Base-by-base conservation (phyloP, 805 yeast species). In the Candida hispaniensis region DNA sequence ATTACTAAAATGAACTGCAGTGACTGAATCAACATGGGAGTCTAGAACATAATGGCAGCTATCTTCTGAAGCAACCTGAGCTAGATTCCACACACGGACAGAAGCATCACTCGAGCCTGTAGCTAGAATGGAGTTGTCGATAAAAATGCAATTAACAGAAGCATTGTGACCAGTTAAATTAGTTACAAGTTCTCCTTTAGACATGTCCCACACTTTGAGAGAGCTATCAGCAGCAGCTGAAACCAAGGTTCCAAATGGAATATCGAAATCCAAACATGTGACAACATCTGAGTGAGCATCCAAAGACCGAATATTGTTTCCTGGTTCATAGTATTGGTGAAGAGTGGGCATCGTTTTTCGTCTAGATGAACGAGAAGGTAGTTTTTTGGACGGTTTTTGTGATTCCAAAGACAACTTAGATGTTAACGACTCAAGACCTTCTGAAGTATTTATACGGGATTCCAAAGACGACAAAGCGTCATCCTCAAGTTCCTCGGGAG, bases 191-290 rank as follows among this genome's bases (percentile, higher is more conserved):
- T 60, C 61, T 7, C 71, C 67, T 17, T 69, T 62, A 22, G 76
- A 68, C 46, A 79, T 55, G 59, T 85, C 93, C 94, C 94, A 85
- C 4, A 85, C 79, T 44, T 77, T 67, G 3, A 83, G 77, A 0
- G 79, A 71, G 50, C 76, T 80, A 51, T 83, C 94, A 46, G 73
- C 58, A 8, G 83, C 71, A 0, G 94, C 82, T 10, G 86, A 69
- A 2, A 83, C 86, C 54, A 82, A 47, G 1, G 73, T 73, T 2
- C 85, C 86, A 54, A 75, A 79, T 9, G 88, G 88, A 14, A 67
- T 60, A 49, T 78, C 83, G 50, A 79, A 78, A 44, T 75, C 85
- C 40, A 79, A 50, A 19, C 73, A 63, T 1, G 71, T 65, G 14
- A 79, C 60, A 2, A 69, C 44, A 26, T 65, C 71, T 4, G 61